Conservation (phyloP, 257 asterid genomes). For the Przewalskia tangutica region DNA sequence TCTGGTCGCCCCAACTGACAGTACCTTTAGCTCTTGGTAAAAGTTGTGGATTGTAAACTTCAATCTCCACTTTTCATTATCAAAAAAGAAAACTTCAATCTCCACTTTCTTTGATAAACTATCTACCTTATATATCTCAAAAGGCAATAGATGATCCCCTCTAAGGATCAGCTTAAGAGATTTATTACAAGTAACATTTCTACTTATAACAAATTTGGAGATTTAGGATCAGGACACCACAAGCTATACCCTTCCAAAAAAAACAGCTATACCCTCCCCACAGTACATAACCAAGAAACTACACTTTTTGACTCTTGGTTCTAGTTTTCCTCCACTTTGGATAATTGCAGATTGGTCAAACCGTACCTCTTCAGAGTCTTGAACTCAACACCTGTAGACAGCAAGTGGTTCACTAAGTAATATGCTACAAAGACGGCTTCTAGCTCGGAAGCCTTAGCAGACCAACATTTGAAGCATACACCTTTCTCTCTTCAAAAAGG, state of each 20-base stretch:
- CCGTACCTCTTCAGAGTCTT: not conserved
- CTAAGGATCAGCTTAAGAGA: not conserved
- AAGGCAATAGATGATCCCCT: not conserved
- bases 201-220: not conserved
- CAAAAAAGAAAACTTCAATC: not conserved
- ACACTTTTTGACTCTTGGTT: not conserved
- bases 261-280: not conserved
- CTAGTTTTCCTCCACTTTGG: not conserved
- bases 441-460: not conserved
- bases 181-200: not conserved
- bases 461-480: not conserved
- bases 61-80: not conserved
- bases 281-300: not conserved
- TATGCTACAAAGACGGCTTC: not conserved
- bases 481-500: not conserved
- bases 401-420: not conserved
- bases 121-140: not conserved
- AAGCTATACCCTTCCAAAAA: not conserved
- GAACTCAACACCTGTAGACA: not conserved
- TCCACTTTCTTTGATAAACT: not conserved
- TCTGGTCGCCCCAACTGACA: not conserved
- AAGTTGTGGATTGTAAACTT: not conserved
- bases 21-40: not conserved
- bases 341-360: not conserved
- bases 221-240: not conserved